phyloP scores from a whole-genome alignment of 768 basidiomycete genomes.

The Fomitopsis serialis region DNA sequence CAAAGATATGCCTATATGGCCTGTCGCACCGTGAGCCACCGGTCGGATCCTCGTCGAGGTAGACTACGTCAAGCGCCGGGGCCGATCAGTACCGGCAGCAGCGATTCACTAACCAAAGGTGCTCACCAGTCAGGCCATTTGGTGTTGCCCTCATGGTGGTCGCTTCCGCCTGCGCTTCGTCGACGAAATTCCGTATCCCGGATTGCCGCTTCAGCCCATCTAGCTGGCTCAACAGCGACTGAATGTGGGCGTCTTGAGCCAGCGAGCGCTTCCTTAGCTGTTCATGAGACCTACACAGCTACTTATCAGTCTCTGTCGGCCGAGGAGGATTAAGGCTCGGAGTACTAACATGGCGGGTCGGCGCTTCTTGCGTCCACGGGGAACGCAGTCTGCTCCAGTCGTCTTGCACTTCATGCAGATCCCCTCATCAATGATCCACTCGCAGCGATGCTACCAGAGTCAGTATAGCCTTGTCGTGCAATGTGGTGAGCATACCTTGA shows the following conservation, averaged over 20 bases:
- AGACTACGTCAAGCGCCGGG: too few species aligned
- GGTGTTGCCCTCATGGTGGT: slow-evolving; percentile 7
- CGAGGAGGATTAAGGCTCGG: too few species aligned
- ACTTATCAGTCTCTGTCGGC: too few species aligned
- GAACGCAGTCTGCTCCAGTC: slow-evolving; percentile 40
- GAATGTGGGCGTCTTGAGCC: slow-evolving; percentile 8
- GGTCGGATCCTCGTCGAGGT: too few species aligned
- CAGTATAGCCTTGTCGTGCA: too few species aligned
- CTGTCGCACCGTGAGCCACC: too few species aligned
- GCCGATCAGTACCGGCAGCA: not conserved
- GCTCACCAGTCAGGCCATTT: not conserved
- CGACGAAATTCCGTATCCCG: slow-evolving; percentile 15
- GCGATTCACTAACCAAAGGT: not conserved
- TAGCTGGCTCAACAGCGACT: slow-evolving; percentile 5
- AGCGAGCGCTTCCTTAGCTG: slow-evolving; percentile 43
- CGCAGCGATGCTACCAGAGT: slow-evolving; percentile 43
- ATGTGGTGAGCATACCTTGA: not conserved
- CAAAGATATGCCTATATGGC: too few species aligned
- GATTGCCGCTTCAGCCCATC: slow-evolving; percentile 5
- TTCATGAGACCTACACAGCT: slow-evolving; percentile 44
- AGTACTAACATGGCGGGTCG: slow-evolving; percentile 47
- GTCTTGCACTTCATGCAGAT: slow-evolving; percentile 44
- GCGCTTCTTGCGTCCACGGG: slow-evolving; percentile 49
- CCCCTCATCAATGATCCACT: slow-evolving; percentile 38
- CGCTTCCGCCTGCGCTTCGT: not conserved